Evolutionary conservation across 768 basidiomycete species (phyloP).

Genomic region (Termitomyces sp.): DNA sequence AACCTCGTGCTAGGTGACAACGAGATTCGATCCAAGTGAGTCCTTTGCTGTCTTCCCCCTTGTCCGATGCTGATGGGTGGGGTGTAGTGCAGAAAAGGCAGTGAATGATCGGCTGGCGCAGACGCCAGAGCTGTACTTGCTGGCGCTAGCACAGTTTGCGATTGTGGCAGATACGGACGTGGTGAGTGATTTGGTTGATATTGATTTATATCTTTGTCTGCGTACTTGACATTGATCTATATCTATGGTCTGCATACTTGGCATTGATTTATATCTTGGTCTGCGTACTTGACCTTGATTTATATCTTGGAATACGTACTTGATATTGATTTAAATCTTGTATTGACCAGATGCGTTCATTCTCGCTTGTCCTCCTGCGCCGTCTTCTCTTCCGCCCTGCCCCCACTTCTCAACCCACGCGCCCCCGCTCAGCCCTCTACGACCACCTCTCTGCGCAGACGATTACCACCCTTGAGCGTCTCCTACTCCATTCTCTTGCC

Average conservation of each 20-base stretch:
- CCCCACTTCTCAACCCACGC: conserved; percentile 22
- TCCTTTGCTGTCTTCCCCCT: no score
- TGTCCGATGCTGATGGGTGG: not conserved
- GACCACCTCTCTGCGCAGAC: conserved; percentile 71
- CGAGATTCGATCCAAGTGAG: conserved; percentile 70
- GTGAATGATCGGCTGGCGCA: conserved; percentile 78
- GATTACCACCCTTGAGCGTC: conserved; percentile 64
- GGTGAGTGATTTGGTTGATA: conserved; percentile 38
- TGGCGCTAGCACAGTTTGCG: conserved; percentile 78
- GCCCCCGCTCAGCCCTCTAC: conserved; percentile 53
- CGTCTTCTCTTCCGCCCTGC: conserved; percentile 71
- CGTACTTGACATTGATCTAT: no score
- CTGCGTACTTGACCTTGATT: no score
- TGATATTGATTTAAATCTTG: no score
- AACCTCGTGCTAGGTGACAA: conserved; percentile 86
- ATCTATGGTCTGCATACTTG: no score
- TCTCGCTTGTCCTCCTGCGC: conserved; percentile 63
- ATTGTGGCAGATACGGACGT: conserved; percentile 76
- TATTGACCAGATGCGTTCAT: conserved; percentile 56
- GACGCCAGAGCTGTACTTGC: conserved; percentile 75
- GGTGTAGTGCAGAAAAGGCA: conserved; percentile 66
- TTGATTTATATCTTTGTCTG: no score
- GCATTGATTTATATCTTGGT: no score
- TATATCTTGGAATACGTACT: no score
- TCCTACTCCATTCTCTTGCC: conserved; percentile 66